Evolutionary conservation across 1,284 basidiomycete species (phyloP).

Genomic region (Psilocybe mexicana): DNA sequence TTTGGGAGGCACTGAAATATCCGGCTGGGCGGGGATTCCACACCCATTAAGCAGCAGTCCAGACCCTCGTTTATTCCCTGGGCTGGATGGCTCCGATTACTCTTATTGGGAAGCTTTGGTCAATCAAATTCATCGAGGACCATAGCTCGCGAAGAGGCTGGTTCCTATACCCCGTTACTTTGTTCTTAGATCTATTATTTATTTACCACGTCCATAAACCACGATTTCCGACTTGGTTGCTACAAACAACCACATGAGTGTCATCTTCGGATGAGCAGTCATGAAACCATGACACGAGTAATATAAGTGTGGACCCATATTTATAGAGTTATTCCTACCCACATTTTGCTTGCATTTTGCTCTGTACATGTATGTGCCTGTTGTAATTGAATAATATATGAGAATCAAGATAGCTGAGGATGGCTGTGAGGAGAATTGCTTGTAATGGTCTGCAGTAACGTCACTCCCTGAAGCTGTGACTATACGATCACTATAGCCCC

Average conservation of each 20-base stretch:
- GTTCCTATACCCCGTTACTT: constrained; percentile 1
- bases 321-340: neutral
- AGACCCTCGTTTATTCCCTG: constrained; percentile 46
- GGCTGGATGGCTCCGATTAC: constrained; percentile 70
- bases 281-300: constrained; percentile 1
- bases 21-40: constrained; percentile 57
- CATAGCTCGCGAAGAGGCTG: constrained; percentile 23
- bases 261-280: neutral
- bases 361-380: neutral
- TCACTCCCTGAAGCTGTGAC: no score
- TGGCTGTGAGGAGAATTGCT: no score
- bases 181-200: neutral
- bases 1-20: constrained; percentile 55
- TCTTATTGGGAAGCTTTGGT: constrained; percentile 81
- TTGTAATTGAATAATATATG: constrained; percentile 1
- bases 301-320: neutral
- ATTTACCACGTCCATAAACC: neutral
- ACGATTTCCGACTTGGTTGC: neutral
- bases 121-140: constrained; percentile 67
- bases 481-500: no score
- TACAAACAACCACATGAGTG: neutral
- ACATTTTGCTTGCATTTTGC: neutral
- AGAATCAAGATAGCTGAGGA: neutral
- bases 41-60: constrained; percentile 33
- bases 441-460: neutral